Base-by-base conservation (phyloP, 768 basidiomycete genomes). In the Phlebiopsis flavidoalba region DNA sequence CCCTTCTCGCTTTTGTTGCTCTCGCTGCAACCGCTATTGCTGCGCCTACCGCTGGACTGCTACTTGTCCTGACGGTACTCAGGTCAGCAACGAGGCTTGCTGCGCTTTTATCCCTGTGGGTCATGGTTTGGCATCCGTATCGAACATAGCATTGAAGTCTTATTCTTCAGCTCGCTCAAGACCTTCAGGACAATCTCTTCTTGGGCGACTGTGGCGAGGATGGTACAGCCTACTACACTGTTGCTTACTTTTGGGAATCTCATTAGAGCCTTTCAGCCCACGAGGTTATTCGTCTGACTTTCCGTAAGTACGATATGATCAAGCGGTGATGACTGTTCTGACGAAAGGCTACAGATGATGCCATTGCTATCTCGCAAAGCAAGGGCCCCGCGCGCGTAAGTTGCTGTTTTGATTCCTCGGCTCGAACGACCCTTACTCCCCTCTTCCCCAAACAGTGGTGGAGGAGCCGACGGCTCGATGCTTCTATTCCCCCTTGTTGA, bases 391-490 rank as follows among this genome's bases (percentile, higher is more conserved):
- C 12, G n/a, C 4, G 53, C 53, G 48, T 49, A 26, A 17, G 48
- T 49, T 11, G 3, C 17, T 19, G 26, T 31, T 31, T 31, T 31
- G 26, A n/a, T n/a, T n/a, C n/a, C 37, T 43, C 40, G 17, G 12
- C 2, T 17, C 40, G 10, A 43, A 2, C 4, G 40, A 17, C 4
- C 3, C 17, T 43, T 43, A 12, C 40, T 17, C 22, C 5, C 8
- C 46, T 8, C 6, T 10, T 7, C 14, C 22, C 12, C 43, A 7
- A 36, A 57, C 60, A 66, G 63, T 24, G 71, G 73, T 43, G 69
- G 67, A n/a, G 73, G 73, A 2, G 71, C 70, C 49, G 82, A 83
- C 60, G 83, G 80, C 31, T 82, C 80, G 4, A 77, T 83, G 61
- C 73, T 80, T 60, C 69, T 72, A 1, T 83, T 83, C 70, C 64